Percentiles rank a stretch among this genome's conserved stretches.
phyloP scores from a whole-genome alignment of 2,329 filamentous ascomycete genomes.

The Diaporthe citriasiana region DNA sequence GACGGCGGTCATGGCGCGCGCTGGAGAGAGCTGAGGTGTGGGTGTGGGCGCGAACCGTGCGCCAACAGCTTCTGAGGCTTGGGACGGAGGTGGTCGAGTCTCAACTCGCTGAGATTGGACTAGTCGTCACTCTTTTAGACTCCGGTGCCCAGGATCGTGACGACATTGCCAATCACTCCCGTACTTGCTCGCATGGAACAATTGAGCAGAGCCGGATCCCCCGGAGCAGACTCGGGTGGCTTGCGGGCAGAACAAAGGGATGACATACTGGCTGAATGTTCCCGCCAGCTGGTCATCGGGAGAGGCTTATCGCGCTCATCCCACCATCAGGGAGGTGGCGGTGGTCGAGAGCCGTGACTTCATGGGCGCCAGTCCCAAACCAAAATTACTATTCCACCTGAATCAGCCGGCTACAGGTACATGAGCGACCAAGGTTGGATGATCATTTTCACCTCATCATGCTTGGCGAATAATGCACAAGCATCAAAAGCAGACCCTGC shows the following conservation, averaged over 20 bases:
- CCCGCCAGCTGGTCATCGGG: not conserved
- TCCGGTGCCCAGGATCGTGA: conserved; percentile 18
- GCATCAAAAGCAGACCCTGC: not conserved
- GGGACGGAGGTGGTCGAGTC: conserved; percentile 18
- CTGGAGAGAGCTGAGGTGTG: conserved; percentile 7
- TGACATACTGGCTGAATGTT: not conserved
- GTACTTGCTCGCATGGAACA: not conserved
- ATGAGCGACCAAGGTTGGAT: not conserved
- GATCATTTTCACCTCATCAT: not conserved
- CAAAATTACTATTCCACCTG: conserved; percentile 4
- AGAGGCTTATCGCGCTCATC: conserved; percentile 4
- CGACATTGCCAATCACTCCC: conserved; percentile 17
- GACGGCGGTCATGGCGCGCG: conserved; percentile 20
- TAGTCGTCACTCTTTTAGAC: conserved; percentile 26
- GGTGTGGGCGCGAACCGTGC: conserved; percentile 27
- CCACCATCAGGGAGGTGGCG: conserved; percentile 28
- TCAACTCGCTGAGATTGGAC: conserved; percentile 31
- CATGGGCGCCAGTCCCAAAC: not conserved
- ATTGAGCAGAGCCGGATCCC: not conserved
- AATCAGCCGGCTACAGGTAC: not conserved
- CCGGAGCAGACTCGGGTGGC: not conserved
- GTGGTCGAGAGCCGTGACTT: conserved; percentile 20
- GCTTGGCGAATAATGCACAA: conserved; percentile 22
- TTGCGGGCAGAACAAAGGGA: conserved; percentile 9
- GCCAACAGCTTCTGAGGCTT: conserved; percentile 20